Evolutionary conservation across 306 rosid genomes (phyloP), one percentile per base, ranked within the genome.

Genomic region (Delonix regia): DNA sequence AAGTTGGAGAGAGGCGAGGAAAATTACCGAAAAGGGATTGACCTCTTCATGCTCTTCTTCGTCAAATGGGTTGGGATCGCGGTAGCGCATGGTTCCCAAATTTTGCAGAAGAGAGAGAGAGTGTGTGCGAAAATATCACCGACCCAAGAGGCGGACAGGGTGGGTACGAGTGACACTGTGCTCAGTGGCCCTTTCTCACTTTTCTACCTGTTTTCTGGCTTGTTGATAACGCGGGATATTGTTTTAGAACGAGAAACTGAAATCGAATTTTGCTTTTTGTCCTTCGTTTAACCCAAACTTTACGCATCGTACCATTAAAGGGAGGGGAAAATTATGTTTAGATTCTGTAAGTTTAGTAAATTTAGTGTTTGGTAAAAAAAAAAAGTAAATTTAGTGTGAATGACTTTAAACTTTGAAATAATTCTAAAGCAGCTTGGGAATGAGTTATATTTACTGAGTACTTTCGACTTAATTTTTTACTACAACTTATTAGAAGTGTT

Each of bases 21-120:
- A 56, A 1, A 71, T 82, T 89, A 95, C 99, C 97, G 98, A 95
- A 38, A 92, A 95, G 0, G 99, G 99, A 89, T 92, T 95, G 84
- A 91, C 96, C 85, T 83, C 95, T 74, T 89, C 95, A 80, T 95
- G 94, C 85, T 83, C 95, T 74, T 89, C 95, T 81, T 95, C 97
- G 0, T 95, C 99, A 39, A 95, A 95, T 0, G 99, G 99, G 76
- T 95, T 95, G 80, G 99, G 98, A 77, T 95, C 98, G 80, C 84
- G 89, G 84, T 86, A 87, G 78, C 93, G 96, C 99, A 95, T 95
- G 57, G 88, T 70, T 69, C 92, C 86, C 8, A 83, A 85, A 78
- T 24, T 70, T 55, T 55, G 88, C 79, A 79, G 80, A 64, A 59
- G 63, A 85, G 49, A 75, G 73, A 66, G 36, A 73, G 80, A 84